Conservation (phyloP, 805 yeast species). For the Pichia sporocuriosa region DNA sequence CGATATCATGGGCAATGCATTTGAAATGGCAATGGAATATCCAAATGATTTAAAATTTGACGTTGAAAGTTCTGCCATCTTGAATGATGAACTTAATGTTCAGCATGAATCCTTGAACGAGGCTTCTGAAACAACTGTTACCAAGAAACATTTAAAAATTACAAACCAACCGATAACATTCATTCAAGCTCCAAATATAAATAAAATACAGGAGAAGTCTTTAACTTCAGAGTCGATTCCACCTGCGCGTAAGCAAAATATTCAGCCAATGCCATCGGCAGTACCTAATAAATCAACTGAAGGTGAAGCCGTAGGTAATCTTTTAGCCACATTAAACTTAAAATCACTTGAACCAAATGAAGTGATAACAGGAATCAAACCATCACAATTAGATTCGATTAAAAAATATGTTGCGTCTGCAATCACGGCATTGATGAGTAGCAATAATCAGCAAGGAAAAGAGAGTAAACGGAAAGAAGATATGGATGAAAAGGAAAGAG, state of each 20-base stretch:
- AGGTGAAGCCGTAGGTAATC: conserved; percentile 6
- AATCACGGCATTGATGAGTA: conserved; percentile 9
- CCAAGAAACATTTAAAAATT: neutral
- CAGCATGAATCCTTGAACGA: neutral
- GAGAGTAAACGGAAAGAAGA: neutral
- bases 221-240: too few species aligned
- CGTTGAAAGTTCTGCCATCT: neutral
- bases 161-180: conserved; percentile 8
- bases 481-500: conserved; percentile 45
- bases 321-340: conserved; percentile 11
- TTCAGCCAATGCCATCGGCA: neutral
- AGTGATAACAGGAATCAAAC: conserved; percentile 7
- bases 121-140: too few species aligned
- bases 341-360: conserved; percentile 2
- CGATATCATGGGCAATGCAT: conserved; percentile 69
- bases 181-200: conserved; percentile 10
- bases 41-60: conserved; percentile 35
- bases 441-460: conserved; percentile 3
- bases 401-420: conserved; percentile 13
- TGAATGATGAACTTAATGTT: neutral
- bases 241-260: too few species aligned
- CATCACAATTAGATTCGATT: conserved; percentile 9
- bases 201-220: too few species aligned
- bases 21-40: conserved; percentile 67
- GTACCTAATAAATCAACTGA: conserved; percentile 4